Base-by-base conservation (phyloP, 179 eudicot species). In the Sideroxylon spinosum region DNA sequence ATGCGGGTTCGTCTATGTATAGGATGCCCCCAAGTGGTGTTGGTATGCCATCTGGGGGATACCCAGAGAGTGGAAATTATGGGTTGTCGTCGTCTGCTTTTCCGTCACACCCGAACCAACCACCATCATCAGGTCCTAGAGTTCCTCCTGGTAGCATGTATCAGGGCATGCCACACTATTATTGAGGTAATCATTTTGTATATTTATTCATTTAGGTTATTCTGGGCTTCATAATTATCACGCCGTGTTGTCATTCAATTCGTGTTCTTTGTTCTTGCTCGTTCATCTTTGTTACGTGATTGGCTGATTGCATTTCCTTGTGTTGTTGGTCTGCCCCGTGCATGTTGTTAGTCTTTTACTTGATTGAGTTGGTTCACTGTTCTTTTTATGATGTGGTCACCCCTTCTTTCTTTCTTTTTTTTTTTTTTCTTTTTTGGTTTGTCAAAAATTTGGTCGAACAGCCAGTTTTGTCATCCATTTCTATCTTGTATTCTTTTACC, bases 91-190 rank as follows among this genome's bases (percentile, higher is more conserved):
- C 87, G 3, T 44, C 79, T 69, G 81, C 66, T 16, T 87, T 80
- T 75, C 82, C 82, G 14, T 10, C 88, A 9, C 92, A 86, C 68
- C 48, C 67, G 72, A 75, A 74, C 28, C 89, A 78, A 66, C 86
- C 85, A 32, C 64, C 88, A 1, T 37, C 44, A 6, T 77, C 78
- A 48, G 91, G 88, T 59, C 87, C 91, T 23, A 83, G 91, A 53
- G 82, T 75, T 75, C 93, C 92, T 23, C 83, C 85, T 55, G 84
- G 87, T 56, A 87, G 88, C 74, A 88, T 86, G 89, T 89, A 89
- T 63, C 94, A 83, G 79, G 88, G 90, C 37, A 80, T 83, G 81
- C 93, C 88, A 3, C 93, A 92, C 29, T 89, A 89, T 76, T 88
- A 83, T 70, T 89, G 82, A 88, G 93, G 93, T 90, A 82, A 78